Evolutionary conservation across 108 stramenopile species (phyloP), one percentile per base, ranked within the genome.

Genomic region (Nannochloropsis granulata): DNA sequence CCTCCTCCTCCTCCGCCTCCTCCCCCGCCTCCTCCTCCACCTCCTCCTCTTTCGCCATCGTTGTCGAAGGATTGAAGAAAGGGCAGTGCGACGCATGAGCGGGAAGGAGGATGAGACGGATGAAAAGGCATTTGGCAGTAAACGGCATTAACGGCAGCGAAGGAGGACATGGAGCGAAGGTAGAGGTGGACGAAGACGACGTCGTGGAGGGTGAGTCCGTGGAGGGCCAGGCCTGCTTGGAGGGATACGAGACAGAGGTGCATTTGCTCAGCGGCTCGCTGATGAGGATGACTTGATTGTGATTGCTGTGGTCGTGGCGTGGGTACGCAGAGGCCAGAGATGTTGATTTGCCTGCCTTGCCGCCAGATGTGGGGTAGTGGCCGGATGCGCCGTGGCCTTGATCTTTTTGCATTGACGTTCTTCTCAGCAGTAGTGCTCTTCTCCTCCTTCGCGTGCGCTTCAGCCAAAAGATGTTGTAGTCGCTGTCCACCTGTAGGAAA

Each of bases 141-240:
- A 80, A 94, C 92, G 9, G 83, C 81, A 87, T 99, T 99, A 86
- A 96, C 94, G 21, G 83, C 90, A 16, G 89, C 88, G 91, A 98
- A 99, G 85, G 93, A 92, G n/a, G 89, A 88, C 87, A 99, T 98
- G 86, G 94, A 91, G 10, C 91, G 91, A 19, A 99, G 86, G 81
- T 97, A 97, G 13, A 99, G 87, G 90, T 97, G 96, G 0, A 97
- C 96, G 88, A 93, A 95, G 43, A 94, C 78, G 9, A 96, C 94
- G 90, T 97, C 96, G 26, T 87, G 82, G 25, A 95, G 81, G 1
- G 90, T 93, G 23, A 90, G 34, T 13, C 44, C 88, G 34, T 23
- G 26, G 8, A 24, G 16, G 23, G 21, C 78, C 12, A 90, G 45
- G 14, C 45, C 90, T 12, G 23, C 44, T 19, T 25, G 43, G 24